Evolutionary conservation across 2,329 filamentous ascomycete genomes (phyloP).

Genomic region (Trematosphaeria pertusa): DNA sequence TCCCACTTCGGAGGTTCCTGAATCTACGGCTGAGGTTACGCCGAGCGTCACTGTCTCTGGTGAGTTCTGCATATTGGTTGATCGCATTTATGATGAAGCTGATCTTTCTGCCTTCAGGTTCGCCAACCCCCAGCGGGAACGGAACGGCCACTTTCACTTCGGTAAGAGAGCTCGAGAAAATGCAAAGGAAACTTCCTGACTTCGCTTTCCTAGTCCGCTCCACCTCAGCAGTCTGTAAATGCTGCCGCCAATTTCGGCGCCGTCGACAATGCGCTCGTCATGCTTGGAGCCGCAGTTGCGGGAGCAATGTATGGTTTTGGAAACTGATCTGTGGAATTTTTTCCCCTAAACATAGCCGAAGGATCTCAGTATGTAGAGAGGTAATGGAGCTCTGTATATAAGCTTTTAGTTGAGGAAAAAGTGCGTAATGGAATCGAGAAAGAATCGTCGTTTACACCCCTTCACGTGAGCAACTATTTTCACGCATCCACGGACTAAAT

Average conservation of each 20-base stretch:
- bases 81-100: neutral
- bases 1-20: neutral
- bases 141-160: conserved; percentile 20
- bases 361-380: no score
- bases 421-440: no score
- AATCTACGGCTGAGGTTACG: conserved; percentile 1
- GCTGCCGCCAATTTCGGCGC: conserved; percentile 17
- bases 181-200: neutral
- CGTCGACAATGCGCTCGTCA: conserved; percentile 1
- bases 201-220: conserved; percentile 16
- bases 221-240: conserved; percentile 23
- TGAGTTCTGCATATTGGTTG: neutral
- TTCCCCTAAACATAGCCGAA: no score
- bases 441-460: no score
- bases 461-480: no score
- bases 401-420: no score
- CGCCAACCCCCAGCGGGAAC: conserved; percentile 16
- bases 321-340: no score
- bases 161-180: conserved; percentile 14
- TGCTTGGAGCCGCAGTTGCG: neutral
- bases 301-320: neutral
- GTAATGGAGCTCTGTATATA: no score
- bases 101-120: conserved; percentile 11
- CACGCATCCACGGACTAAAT: no score
- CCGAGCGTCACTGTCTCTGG: neutral